These are phyloP conservation scores for Penicillium italicum DNA, from an alignment of 2,329 filamentous ascomycete species.

Conservation along the genomic window DNA sequence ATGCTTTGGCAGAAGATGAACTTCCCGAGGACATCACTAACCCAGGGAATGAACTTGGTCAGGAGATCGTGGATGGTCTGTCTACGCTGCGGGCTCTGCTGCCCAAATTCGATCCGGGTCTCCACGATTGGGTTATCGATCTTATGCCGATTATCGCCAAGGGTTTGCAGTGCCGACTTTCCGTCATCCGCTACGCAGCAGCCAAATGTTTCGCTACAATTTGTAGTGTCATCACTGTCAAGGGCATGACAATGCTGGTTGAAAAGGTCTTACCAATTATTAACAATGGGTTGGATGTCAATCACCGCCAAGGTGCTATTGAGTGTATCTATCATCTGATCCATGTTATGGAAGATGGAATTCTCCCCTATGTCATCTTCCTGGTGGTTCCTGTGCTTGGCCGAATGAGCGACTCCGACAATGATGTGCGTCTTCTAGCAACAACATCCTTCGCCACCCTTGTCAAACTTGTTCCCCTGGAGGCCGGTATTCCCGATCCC, in stretches of 20 bases:
- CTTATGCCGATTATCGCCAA: conserved; percentile 83
- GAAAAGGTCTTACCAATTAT: conserved; percentile 90
- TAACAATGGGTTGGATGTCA: conserved; percentile 82
- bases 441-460: conserved; percentile 96
- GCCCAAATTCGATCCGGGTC: conserved; percentile 74
- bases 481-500: conserved; percentile 95
- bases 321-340: conserved; percentile 97
- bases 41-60: conserved; percentile 71
- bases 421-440: conserved; percentile 87
- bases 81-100: conserved; percentile 87
- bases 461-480: conserved; percentile 93
- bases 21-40: conserved; percentile 71
- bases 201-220: conserved; percentile 97
- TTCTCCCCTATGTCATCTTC: conserved; percentile 97
- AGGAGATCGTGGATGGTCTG: conserved; percentile 90
- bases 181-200: conserved; percentile 92
- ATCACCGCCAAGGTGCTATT: conserved; percentile 86
- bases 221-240: conserved; percentile 91
- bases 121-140: conserved; percentile 76
- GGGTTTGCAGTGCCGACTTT: conserved; percentile 80
- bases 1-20: conserved; percentile 64
- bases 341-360: conserved; percentile 94
- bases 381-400: conserved; percentile 94
- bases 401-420: conserved; percentile 97
- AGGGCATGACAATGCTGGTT: conserved; percentile 93